Conservation (phyloP, 1,284 basidiomycete species). For the Chalciporus sp. region DNA sequence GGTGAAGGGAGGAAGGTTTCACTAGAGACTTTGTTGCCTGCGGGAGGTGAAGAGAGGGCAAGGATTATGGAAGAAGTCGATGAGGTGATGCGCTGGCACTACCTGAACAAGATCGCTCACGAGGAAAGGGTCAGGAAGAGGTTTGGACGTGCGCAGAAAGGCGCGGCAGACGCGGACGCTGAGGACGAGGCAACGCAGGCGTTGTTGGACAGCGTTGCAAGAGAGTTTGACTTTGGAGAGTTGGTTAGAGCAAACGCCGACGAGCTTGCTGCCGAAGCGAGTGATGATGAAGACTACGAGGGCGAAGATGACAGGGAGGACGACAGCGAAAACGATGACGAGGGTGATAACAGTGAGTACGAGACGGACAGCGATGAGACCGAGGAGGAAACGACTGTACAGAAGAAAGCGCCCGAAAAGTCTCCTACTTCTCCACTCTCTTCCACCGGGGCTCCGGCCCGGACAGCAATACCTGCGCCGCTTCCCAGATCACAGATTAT, state of each 20-base stretch:
- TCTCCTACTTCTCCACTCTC: neutral
- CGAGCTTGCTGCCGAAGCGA: constrained; percentile 78
- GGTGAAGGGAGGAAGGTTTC: constrained; percentile 46
- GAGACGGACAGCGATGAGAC: constrained; percentile 38
- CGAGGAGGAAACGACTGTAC: constrained; percentile 32
- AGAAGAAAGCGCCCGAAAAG: constrained; percentile 25
- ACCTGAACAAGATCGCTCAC: constrained; percentile 87
- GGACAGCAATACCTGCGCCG: constrained; percentile 2
- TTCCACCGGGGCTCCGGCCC: neutral
- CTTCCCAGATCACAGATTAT: constrained; percentile 4
- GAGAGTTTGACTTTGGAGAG: constrained; percentile 80
- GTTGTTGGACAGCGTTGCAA: constrained; percentile 77
- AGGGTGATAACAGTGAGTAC: constrained; percentile 46
- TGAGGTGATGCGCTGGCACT: constrained; percentile 85
- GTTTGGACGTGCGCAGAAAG: constrained; percentile 63
- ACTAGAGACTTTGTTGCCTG: constrained; percentile 86
- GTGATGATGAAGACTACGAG: constrained; percentile 56
- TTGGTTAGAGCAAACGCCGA: constrained; percentile 75
- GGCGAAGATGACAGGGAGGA: constrained; percentile 40
- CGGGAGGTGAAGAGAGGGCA: constrained; percentile 71
- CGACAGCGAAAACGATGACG: constrained; percentile 44
- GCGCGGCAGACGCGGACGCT: constrained; percentile 52
- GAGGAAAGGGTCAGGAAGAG: constrained; percentile 85
- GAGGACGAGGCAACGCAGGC: constrained; percentile 80
- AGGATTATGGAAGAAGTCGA: constrained; percentile 87